Conservation (phyloP, 208 protist species). For the Leishmania lainsoni region DNA sequence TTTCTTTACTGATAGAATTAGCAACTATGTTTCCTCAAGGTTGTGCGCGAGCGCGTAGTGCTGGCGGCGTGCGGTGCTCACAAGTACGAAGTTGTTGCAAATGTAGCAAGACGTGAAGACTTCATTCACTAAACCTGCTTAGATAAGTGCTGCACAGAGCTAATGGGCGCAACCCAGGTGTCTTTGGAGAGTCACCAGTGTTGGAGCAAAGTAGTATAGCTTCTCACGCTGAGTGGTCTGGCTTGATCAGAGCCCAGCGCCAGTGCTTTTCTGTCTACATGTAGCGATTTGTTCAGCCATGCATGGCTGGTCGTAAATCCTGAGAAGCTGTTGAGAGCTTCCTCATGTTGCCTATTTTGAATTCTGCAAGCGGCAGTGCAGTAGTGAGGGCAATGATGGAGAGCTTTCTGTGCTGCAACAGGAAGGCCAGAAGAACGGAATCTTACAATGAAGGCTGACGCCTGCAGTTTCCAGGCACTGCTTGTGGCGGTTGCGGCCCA, state of each 20-base stretch:
- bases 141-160: conserved; percentile 15
- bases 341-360: conserved; percentile 11
- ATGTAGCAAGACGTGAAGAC: conserved; percentile 15
- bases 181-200: conserved; percentile 4
- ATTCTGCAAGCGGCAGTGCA: conserved; percentile 17
- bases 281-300: conserved; percentile 19
- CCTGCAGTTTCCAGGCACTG: conserved; percentile 12
- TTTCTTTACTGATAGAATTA: conserved; percentile 35
- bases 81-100: conserved; percentile 24
- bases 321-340: conserved; percentile 22
- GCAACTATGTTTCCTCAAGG: conserved; percentile 15
- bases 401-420: conserved; percentile 1
- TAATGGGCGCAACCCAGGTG: conserved; percentile 1
- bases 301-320: conserved; percentile 13
- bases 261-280: conserved; percentile 7
- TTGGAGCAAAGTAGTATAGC: conserved; percentile 11
- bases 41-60: conserved; percentile 16
- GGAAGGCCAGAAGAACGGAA: background rate
- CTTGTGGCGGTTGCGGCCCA: conserved; percentile 29
- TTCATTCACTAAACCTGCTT: conserved; percentile 26
- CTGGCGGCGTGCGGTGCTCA: conserved; percentile 22
- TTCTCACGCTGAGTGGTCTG: conserved; percentile 12
- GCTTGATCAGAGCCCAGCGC: conserved; percentile 20
- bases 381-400: conserved; percentile 18
- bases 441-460: conserved; percentile 8